Conservation (phyloP, 345 rosid species). For the Hibiscus tridactylites region DNA sequence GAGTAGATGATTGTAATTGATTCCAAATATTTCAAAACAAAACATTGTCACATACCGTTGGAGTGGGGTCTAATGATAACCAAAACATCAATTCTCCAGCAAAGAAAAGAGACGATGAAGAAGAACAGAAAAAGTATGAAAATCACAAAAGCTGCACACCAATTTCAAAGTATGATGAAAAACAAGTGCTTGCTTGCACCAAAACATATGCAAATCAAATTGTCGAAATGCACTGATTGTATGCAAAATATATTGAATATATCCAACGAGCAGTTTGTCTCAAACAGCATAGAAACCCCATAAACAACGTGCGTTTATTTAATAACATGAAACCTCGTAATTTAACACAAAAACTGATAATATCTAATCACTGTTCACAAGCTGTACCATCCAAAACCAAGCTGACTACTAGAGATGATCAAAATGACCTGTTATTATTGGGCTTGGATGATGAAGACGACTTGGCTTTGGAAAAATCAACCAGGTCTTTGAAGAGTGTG, state of each 20-base stretch:
- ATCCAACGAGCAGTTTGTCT: slow-evolving; percentile 16
- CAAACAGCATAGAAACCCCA: slow-evolving; percentile 14
- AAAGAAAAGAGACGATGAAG: too few species aligned
- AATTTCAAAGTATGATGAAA: not conserved
- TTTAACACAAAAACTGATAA: slow-evolving; percentile 12
- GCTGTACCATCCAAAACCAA: slow-evolving; percentile 23
- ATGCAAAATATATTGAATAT: slow-evolving; percentile 9
- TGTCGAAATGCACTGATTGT: too few species aligned
- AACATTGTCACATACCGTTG: too few species aligned
- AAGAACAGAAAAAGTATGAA: not conserved
- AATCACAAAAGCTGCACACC: not conserved
- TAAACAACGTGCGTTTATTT: slow-evolving; percentile 19
- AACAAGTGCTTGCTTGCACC: too few species aligned
- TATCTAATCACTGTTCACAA: slow-evolving; percentile 17
- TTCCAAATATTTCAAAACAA: too few species aligned
- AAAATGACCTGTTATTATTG: slow-evolving; percentile 49
- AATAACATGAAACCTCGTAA: slow-evolving; percentile 13
- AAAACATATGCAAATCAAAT: not conserved
- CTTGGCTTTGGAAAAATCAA: slow-evolving; percentile 86
- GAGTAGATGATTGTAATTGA: too few species aligned
- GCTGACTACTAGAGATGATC: slow-evolving; percentile 20
- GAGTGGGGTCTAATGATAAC: too few species aligned
- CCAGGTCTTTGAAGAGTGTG: slow-evolving; percentile 77
- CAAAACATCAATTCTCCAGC: not conserved
- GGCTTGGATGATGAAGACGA: slow-evolving; percentile 71